A percentile compares a stretch with the other conserved stretches of the same genome.
phyloP scores from a whole-genome alignment of 306 rosid species.

The Hippophae rhamnoides region DNA sequence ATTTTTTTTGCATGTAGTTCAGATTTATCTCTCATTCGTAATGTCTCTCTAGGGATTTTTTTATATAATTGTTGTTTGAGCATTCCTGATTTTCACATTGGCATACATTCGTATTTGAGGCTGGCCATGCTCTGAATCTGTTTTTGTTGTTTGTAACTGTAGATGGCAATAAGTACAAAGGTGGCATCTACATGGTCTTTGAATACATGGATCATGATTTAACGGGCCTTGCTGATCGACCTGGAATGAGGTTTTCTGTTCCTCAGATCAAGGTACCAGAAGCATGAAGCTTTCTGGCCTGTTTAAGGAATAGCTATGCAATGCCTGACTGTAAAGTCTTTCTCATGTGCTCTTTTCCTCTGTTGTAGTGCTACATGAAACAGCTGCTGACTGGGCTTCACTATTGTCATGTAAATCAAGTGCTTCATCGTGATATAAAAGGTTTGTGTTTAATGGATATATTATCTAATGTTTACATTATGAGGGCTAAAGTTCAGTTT shows the following conservation, averaged over 20 bases:
- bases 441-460: conserved; percentile 22
- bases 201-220: conserved; percentile 82
- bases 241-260: conserved; percentile 58
- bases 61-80: neutral
- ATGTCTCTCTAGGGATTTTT: neutral
- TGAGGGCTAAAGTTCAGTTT: conserved; percentile 3
- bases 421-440: conserved; percentile 75
- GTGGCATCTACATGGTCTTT: conserved; percentile 70
- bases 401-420: conserved; percentile 57
- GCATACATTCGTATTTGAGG: neutral
- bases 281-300: neutral
- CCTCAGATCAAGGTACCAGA: conserved; percentile 57
- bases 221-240: conserved; percentile 63
- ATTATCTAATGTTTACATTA: neutral
- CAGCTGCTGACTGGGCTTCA: conserved; percentile 65
- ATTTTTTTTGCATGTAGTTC: conserved; percentile 10
- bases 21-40: neutral
- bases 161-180: conserved; percentile 53
- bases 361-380: conserved; percentile 57
- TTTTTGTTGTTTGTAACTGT: conserved; percentile 18
- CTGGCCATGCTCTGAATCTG: neutral
- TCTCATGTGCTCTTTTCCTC: neutral
- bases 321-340: neutral
- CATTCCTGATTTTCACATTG: neutral
- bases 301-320: neutral